Evolutionary conservation across 2,329 filamentous ascomycete species (phyloP), one percentile per base, ranked within the genome.

Genomic region (Fusarium annulatum): DNA sequence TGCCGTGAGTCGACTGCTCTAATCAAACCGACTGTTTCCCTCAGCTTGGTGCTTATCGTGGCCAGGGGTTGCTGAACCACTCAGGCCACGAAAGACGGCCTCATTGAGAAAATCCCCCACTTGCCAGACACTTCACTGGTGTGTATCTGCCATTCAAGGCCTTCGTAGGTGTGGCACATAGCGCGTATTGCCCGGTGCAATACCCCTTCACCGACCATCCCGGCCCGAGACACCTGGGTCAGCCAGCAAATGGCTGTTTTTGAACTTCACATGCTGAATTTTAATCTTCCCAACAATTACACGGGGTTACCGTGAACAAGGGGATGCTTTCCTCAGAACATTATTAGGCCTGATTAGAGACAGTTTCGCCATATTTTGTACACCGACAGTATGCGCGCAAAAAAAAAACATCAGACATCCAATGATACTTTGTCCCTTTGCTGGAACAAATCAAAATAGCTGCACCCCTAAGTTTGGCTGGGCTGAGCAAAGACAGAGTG

Each of bases 201-300:
- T 45, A 30, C 59, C 42, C 53, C 71, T 74, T 73, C 66, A 73
- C 71, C 71, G 71, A 73, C 67, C 62, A 57, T 71, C 63, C 67
- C 71, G 67, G 71, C 55, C 71, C 63, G 71, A 73, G 67, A 72
- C 64, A 72, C 43, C 51, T 57, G 61, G 41, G 34, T 46, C 52
- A 60, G 46, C 60, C 41, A 43, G 42, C 28, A 65, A 64, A 66
- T 66, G 45, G 70, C 48, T 66, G 34, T 61, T 48, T 49, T 58
- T 49, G 49, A 61, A 28, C 62, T 73, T 61, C 57, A 55, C 65
- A 59, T 73, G 46, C 57, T 62, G 43, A 52, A 59, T 48, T 52
- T 52, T 57, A 18, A 48, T 53, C 43, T 45, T 30, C 61, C 42
- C 67, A 74, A 71, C 58, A 71, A 58, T 72, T 51, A 60, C 23